These are phyloP conservation scores for Bolboschoenus planiculmis DNA, from an alignment of 176 grass and related monocot species.

Conservation along the genomic window DNA sequence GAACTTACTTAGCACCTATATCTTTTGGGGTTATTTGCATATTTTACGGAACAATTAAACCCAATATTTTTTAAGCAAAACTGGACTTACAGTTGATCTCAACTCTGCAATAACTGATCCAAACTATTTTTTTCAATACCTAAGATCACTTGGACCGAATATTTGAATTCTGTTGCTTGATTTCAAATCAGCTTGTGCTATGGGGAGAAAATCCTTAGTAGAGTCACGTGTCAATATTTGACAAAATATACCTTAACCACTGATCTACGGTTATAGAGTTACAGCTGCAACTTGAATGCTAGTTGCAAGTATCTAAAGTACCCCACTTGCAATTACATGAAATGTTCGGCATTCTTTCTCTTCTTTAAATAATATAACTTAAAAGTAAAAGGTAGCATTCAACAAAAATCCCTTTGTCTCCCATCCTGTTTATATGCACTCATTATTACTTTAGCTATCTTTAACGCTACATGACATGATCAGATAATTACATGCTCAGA, in stretches of 20 bases:
- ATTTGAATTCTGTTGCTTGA: neutral
- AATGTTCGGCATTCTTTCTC: neutral
- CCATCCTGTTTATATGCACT: neutral
- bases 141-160: neutral
- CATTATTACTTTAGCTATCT: neutral
- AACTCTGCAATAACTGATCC: neutral
- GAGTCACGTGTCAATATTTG: neutral
- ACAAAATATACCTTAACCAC: neutral
- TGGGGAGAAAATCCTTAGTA: neutral
- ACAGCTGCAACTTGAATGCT: neutral
- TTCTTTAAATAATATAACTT: too few relatives aligned
- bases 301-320: neutral
- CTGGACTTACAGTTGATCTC: neutral
- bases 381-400: neutral
- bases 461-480: conserved; percentile 13
- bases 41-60: neutral
- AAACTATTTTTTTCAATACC: neutral
- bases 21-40: neutral
- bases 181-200: neutral
- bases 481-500: conserved; percentile 26
- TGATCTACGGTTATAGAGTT: neutral
- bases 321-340: neutral
- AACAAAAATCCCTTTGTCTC: neutral
- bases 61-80: neutral
- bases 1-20: neutral